Percentiles rank a stretch among this genome's conserved stretches.
These are phyloP conservation scores for Pyrenophora seminiperda DNA, from an alignment of 2,329 filamentous ascomycete species.

Conservation along the genomic window DNA sequence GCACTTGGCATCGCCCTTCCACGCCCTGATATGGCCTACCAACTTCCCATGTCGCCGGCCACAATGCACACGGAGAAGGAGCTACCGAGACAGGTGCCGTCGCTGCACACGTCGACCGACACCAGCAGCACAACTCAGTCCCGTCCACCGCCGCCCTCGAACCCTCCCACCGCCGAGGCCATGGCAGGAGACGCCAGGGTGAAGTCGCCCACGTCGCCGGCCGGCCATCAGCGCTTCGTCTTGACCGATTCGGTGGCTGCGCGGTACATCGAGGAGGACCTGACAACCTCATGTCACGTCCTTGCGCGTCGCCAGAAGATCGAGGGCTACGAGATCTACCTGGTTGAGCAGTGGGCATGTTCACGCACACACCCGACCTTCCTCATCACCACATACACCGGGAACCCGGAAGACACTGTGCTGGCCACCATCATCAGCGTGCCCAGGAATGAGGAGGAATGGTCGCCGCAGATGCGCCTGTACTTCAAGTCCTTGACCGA, in stretches of 20 bases:
- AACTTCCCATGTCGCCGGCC: constrained; percentile 23
- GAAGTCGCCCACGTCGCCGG: constrained; percentile 34
- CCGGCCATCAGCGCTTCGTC: constrained; percentile 62
- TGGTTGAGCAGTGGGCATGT: constrained; percentile 98
- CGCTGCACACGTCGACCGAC: constrained; percentile 28
- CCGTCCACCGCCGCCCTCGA: constrained; percentile 16
- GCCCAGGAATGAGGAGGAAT: constrained; percentile 76
- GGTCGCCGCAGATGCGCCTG: constrained; percentile 77
- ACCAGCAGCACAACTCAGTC: constrained; percentile 22
- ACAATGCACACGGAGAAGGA: constrained; percentile 34
- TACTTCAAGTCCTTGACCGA: constrained; percentile 88
- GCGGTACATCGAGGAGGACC: constrained; percentile 80
- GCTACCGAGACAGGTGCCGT: constrained; percentile 35
- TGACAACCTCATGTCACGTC: constrained; percentile 65
- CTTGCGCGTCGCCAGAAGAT: constrained; percentile 73
- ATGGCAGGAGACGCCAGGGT: constrained; percentile 17
- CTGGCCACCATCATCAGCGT: constrained; percentile 80
- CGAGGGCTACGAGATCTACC: constrained; percentile 85
- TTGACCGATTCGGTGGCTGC: constrained; percentile 70
- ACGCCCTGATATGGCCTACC: constrained; percentile 25
- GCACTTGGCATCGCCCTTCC: neutral
- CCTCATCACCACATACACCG: constrained; percentile 90
- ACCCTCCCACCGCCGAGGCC: constrained; percentile 18
- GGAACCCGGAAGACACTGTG: constrained; percentile 79
- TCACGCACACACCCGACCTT: constrained; percentile 89